These are phyloP conservation scores for Larix sibirica DNA, from an alignment of 83 land plant species.

Conservation along the genomic window DNA sequence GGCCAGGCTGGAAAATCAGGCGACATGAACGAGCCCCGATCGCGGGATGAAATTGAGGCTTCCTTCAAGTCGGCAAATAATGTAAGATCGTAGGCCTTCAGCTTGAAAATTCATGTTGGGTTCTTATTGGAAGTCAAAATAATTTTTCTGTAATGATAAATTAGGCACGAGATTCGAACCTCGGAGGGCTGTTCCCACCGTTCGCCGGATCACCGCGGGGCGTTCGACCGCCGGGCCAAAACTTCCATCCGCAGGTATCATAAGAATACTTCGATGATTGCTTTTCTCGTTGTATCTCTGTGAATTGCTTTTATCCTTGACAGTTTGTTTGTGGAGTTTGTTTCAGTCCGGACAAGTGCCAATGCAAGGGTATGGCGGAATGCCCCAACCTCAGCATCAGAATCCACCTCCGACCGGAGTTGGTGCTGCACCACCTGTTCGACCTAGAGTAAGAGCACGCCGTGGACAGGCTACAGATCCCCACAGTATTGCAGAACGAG, in stretches of 20 bases:
- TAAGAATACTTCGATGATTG: background rate
- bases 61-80: slow-evolving; percentile 33
- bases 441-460: slow-evolving; percentile 83
- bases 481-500: slow-evolving; percentile 86
- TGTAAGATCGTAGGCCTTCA: slow-evolving; percentile 10
- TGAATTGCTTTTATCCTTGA: too few relatives aligned
- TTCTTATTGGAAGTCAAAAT: background rate
- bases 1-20: slow-evolving; percentile 20
- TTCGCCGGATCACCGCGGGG: slow-evolving; percentile 4
- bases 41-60: slow-evolving; percentile 20
- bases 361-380: slow-evolving; percentile 39
- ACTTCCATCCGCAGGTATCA: slow-evolving; percentile 24
- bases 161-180: slow-evolving; percentile 11
- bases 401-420: slow-evolving; percentile 32
- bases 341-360: background rate
- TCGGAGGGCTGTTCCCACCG: slow-evolving; percentile 6
- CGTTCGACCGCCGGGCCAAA: slow-evolving; percentile 15
- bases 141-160: background rate
- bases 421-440: slow-evolving; percentile 41
- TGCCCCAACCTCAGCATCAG: slow-evolving; percentile 27
- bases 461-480: slow-evolving; percentile 95
- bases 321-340: too few relatives aligned
- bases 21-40: background rate
- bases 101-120: background rate
- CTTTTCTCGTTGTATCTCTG: background rate